Evolutionary conservation across 2,329 filamentous ascomycete species (phyloP).

Genomic region (Colletotrichum navitas): DNA sequence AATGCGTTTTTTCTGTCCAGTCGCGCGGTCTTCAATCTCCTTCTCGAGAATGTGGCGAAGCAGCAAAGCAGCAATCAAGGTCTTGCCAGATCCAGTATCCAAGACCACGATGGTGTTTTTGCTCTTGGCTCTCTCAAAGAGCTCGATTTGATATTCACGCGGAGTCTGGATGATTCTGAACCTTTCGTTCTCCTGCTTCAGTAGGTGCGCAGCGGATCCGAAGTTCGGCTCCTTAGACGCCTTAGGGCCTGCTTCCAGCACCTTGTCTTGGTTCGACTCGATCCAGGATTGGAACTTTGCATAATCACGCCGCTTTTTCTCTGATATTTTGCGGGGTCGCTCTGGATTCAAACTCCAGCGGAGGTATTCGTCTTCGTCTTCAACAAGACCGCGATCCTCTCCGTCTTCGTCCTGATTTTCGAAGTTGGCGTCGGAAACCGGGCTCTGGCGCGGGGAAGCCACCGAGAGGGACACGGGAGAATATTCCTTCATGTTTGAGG

Average conservation of each 20-base stretch:
- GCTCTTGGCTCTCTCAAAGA: slow-evolving; percentile 88
- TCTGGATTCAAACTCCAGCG: slow-evolving; percentile 48
- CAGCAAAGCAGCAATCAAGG: slow-evolving; percentile 91
- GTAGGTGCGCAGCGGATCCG: slow-evolving; percentile 51
- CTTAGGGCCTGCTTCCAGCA: slow-evolving; percentile 47
- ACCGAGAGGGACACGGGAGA: too few species aligned
- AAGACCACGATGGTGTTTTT: slow-evolving; percentile 93
- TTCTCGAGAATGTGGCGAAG: slow-evolving; percentile 81
- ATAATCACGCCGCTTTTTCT: slow-evolving; percentile 64
- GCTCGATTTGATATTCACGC: slow-evolving; percentile 90
- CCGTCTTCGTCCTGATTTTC: not conserved
- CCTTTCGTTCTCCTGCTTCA: slow-evolving; percentile 52
- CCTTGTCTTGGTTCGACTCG: slow-evolving; percentile 52
- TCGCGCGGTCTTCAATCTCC: slow-evolving; percentile 78
- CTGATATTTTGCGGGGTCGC: slow-evolving; percentile 55
- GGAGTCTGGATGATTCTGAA: slow-evolving; percentile 78
- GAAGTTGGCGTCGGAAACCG: not conserved
- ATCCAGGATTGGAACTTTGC: slow-evolving; percentile 62
- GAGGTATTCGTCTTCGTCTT: slow-evolving; percentile 41
- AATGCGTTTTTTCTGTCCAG: slow-evolving; percentile 71
- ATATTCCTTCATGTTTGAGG: not conserved
- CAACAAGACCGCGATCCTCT: not conserved
- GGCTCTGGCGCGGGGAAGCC: not conserved
- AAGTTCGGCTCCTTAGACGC: slow-evolving; percentile 47
- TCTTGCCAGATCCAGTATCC: slow-evolving; percentile 96